phyloP scores from a whole-genome alignment of 306 rosid genomes.

The Ormosia semicastrata region DNA sequence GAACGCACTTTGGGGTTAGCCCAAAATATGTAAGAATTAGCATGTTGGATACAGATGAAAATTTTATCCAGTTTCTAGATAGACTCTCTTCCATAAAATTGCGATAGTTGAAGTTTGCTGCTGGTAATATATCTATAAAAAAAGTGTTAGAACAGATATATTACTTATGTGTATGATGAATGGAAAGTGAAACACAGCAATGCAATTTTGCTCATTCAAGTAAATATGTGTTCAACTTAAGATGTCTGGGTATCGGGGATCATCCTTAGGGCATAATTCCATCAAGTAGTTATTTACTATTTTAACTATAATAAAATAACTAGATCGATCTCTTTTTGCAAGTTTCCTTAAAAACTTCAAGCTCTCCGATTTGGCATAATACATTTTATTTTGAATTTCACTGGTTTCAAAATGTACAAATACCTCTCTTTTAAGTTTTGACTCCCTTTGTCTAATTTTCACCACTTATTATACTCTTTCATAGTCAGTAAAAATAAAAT shows the following conservation, averaged over 20 bases:
- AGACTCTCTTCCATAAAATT: slow-evolving; percentile 29
- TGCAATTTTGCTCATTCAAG: background rate
- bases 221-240: background rate
- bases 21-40: slow-evolving; percentile 43
- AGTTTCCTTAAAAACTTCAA: no score
- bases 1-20: slow-evolving; percentile 43
- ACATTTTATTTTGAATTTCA: no score
- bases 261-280: background rate
- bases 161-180: background rate
- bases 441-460: no score
- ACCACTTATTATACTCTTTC: no score
- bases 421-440: no score
- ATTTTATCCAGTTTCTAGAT: slow-evolving; percentile 26
- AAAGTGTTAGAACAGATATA: background rate
- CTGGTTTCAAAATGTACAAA: no score
- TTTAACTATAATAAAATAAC: no score
- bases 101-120: background rate
- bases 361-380: no score
- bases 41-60: slow-evolving; percentile 46
- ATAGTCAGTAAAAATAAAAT: no score
- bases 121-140: background rate
- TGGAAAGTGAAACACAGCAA: background rate
- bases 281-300: no score
- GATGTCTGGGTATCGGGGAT: background rate
- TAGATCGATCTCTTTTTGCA: no score